Base-by-base conservation (phyloP, 1,284 basidiomycete species). In the Prillingera fragicola region DNA sequence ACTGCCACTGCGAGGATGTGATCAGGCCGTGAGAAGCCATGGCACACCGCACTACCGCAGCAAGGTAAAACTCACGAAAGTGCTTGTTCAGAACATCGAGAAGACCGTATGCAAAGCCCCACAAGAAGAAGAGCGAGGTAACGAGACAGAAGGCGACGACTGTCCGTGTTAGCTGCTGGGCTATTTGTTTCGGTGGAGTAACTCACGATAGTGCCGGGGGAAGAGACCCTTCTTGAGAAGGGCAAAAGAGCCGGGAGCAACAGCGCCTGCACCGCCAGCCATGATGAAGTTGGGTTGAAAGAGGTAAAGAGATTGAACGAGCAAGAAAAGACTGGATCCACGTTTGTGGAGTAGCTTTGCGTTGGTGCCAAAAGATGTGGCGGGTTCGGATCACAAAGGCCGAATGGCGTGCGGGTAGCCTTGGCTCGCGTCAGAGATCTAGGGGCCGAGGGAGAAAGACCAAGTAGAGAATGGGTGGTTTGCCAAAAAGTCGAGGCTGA, bases 31-130 rank as follows among this genome's bases (percentile, higher is more conserved):
- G n/a, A n/a, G n/a, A n/a, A n/a, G n/a, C n/a, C n/a, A n/a, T n/a
- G n/a, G n/a, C n/a, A n/a, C n/a, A n/a, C n/a, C 27, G 9, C 27
- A 28, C 9, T 9, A 25, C 14, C 7, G 4, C 6, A 38, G n/a
- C n/a, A 6, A 14, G 17, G 13, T 26, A n/a, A n/a, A n/a, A n/a
- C n/a, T n/a, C n/a, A n/a, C 85, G 85, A 69, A 87, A 87, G 63
- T 87, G 84, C 42, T 84, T 80, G 71, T 87, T 87, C 45, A 89
- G 75, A 25, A 88, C 86, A 68, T 90, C 87, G 53, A 90, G 82
- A 40, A 89, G 78, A 75, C 84, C 74, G 58, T 75, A 73, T 13
- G 70, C 69, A 63, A 70, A 64, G 59, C 66, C 70, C 82, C 82
- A 87, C 24, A 84, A 82, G 72, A 87, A 87, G 76, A 87, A 87